Percentiles rank a stretch among this genome's conserved stretches.
Conservation (phyloP, 1,284 basidiomycete species). For the Entoloma clypeatum region DNA sequence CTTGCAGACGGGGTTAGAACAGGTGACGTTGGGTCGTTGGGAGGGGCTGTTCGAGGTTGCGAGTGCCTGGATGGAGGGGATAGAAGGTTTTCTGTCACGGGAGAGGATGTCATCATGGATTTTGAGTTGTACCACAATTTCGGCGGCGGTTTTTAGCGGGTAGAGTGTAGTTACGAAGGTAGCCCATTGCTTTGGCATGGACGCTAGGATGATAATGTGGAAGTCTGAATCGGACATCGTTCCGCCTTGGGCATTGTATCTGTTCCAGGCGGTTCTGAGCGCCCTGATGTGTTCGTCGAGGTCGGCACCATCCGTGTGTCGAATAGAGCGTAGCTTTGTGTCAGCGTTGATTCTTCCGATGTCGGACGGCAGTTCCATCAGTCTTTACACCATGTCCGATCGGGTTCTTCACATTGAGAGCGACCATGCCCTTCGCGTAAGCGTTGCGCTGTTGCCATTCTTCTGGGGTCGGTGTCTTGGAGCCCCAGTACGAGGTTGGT, state of each 20-base stretch:
- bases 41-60: background rate
- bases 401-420: constrained; percentile 19
- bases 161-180: constrained; percentile 15
- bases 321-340: constrained; percentile 4
- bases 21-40: constrained; percentile 3
- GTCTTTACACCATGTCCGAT: constrained; percentile 18
- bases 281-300: constrained; percentile 13
- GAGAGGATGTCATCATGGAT: constrained; percentile 8
- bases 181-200: constrained; percentile 19
- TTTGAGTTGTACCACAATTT: constrained; percentile 14
- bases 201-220: constrained; percentile 18
- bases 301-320: constrained; percentile 10
- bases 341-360: constrained; percentile 11
- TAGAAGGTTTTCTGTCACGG: background rate
- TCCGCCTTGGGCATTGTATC: constrained; percentile 15
- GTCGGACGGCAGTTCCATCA: constrained; percentile 15
- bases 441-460: constrained; percentile 19
- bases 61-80: constrained; percentile 9
- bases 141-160: constrained; percentile 5
- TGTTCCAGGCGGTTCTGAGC: constrained; percentile 14
- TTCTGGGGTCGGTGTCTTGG: constrained; percentile 9
- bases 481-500: constrained; percentile 4
- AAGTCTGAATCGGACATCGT: constrained; percentile 17
- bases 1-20: constrained; percentile 14
- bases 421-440: constrained; percentile 12